These are phyloP conservation scores for Rhytidhysteron rufulum DNA, from an alignment of 2,329 filamentous ascomycete species.

Conservation along the genomic window DNA sequence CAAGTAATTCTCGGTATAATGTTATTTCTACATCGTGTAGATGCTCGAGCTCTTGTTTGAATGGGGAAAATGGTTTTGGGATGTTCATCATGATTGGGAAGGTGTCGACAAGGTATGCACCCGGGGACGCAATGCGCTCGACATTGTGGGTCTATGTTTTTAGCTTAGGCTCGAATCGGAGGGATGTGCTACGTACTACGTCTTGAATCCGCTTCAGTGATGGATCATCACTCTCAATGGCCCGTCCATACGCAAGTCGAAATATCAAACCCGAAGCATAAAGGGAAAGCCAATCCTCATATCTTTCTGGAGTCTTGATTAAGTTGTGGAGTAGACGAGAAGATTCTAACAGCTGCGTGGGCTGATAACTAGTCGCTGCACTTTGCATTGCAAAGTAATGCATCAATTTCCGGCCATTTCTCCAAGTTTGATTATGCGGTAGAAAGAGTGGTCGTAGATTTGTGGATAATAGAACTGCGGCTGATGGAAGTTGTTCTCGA, in stretches of 20 bases:
- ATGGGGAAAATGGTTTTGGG: constrained; percentile 24
- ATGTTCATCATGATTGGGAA: constrained; percentile 26
- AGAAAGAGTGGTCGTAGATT: constrained; percentile 27
- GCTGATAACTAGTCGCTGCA: constrained; percentile 26
- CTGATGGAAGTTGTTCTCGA: constrained; percentile 34
- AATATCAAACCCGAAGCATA: constrained; percentile 42
- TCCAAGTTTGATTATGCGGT: constrained; percentile 25
- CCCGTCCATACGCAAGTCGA: constrained; percentile 37
- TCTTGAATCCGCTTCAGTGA: constrained; percentile 27
- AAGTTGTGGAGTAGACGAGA: constrained; percentile 29
- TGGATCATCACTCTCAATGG: constrained; percentile 29
- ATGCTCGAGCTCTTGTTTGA: constrained; percentile 22
- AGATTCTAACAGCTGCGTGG: constrained; percentile 29
- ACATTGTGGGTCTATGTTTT: constrained; percentile 14
- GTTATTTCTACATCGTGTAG: constrained; percentile 22
- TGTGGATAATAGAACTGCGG: constrained; percentile 28
- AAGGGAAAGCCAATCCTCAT: constrained; percentile 37
- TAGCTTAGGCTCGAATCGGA: no score
- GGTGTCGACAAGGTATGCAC: constrained; percentile 33
- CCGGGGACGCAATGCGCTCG: constrained; percentile 34
- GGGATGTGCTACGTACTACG: constrained; percentile 30
- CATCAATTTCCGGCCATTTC: constrained; percentile 29
- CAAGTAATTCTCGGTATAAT: constrained; percentile 25
- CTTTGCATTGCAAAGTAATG: constrained; percentile 28
- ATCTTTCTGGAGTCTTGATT: constrained; percentile 28